Evolutionary conservation across 2,329 filamentous ascomycete genomes (phyloP), one percentile per base, ranked within the genome.

Genomic region (Ophiostoma pallidulum): DNA sequence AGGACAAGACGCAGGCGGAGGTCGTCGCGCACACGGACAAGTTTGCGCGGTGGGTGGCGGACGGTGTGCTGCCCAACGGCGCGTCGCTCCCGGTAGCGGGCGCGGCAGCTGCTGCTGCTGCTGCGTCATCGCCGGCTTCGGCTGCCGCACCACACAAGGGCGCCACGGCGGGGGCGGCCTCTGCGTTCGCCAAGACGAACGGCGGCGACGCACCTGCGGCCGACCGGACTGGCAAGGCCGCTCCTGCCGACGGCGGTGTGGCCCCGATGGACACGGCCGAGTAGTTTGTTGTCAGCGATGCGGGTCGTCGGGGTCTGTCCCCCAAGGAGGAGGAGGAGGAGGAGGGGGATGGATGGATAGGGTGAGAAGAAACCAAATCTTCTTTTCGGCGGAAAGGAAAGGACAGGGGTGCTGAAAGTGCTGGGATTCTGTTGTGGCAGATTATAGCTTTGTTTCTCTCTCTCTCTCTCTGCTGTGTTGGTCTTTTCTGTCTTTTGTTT

Each of bases 1-100:
- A 87, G 65, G 85, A 86, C 47, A 71, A 87, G 65, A 84, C 83
- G 62, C 84, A 86, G 65, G 85, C 85, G 55, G 77, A 84, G 58
- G 80, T 84, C n/a, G 72, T 84, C 60, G 78, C 83, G 63, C 80
- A 80, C 55, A 90, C 90, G 67, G 78, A 81, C 59, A 75, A 76
- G 49, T 79, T 73, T 57, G 65, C 70, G 54, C 69, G 65, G 50
- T 79, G 75, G 72, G 64, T 71, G 56, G 68, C 71, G 38, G 72
- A 77, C 22, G 74, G 72, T 13, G 51, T 54, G 22, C 29, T 52
- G 48, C 51, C 50, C 32, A 40, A 41, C 2, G 39, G 41, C 14
- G 42, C 40, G 18, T 14, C 43, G 12, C n/a, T n/a, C n/a, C n/a
- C n/a, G n/a, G n/a, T n/a, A n/a, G 43, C 29, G 8, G 29, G 33